Conservation (phyloP, 106 monocot species). For the Amphibolis antarctica region DNA sequence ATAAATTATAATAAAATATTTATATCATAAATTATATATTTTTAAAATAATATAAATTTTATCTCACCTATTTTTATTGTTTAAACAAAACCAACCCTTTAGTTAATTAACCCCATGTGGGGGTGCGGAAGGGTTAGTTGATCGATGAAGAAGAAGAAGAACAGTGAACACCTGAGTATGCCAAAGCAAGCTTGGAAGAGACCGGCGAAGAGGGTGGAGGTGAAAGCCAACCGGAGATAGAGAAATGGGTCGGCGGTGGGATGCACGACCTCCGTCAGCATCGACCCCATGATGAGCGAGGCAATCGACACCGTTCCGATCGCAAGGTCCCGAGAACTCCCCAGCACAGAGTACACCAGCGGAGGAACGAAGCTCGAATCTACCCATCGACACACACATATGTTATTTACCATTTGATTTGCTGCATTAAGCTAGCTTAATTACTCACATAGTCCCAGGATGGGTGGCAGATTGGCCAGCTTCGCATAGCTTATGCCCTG, state of each 20-base stretch:
- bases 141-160: no score
- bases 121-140: no score
- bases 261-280: conserved; percentile 51
- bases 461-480: conserved; percentile 77
- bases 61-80: no score
- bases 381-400: no score
- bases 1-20: no score
- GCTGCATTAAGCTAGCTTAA: no score
- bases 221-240: conserved; percentile 81
- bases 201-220: conserved; percentile 80
- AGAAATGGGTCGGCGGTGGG: conserved; percentile 38
- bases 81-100: no score
- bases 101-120: no score
- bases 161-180: no score
- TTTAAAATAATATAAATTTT: no score
- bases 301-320: conserved; percentile 84
- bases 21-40: no score
- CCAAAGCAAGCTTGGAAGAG: conserved; percentile 76
- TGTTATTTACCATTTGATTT: no score
- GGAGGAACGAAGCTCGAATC: conserved; percentile 96
- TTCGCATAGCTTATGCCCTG: conserved; percentile 96
- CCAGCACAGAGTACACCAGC: conserved; percentile 73
- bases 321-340: conserved; percentile 82
- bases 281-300: conserved; percentile 81
- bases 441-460: conserved; percentile 66